A percentile compares a stretch with the other conserved stretches of the same genome.
Conservation (phyloP, 345 rosid genomes). For the Nasturtium officinale region DNA sequence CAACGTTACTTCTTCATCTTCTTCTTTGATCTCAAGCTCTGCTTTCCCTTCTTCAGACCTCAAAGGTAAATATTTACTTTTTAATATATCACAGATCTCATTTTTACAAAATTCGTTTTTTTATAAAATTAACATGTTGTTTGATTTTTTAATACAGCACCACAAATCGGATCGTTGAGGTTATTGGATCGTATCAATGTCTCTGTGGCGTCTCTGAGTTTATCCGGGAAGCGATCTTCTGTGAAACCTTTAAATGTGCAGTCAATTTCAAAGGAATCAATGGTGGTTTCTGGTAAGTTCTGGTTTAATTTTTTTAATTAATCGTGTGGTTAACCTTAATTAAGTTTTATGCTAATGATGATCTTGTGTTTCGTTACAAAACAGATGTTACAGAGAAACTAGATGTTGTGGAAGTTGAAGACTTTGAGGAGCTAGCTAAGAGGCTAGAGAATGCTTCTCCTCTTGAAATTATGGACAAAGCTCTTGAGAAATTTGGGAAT, state of each 20-base stretch:
- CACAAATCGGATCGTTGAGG: conserved; percentile 59
- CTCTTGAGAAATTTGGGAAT: conserved; percentile 75
- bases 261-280: conserved; percentile 48
- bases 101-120: background rate
- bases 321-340: background rate
- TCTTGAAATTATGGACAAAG: conserved; percentile 85
- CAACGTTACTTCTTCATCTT: conserved; percentile 49
- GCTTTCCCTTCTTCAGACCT: conserved; percentile 45
- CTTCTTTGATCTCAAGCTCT: conserved; percentile 44
- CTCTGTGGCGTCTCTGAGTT: conserved; percentile 43
- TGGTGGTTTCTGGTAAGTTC: conserved; percentile 59
- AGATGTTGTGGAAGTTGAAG: conserved; percentile 61
- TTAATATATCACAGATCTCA: background rate
- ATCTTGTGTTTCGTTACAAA: conserved; percentile 4
- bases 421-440: conserved; percentile 63
- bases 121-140: background rate
- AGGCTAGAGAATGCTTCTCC: conserved; percentile 72
- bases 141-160: conserved; percentile 41
- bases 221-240: conserved; percentile 45
- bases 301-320: background rate
- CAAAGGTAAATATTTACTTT: conserved; percentile 42
- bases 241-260: conserved; percentile 64
- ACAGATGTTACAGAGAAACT: conserved; percentile 52
- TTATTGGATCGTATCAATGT: conserved; percentile 48
- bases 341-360: conserved; percentile 33